Conservation (phyloP, 164 flowering plant genomes). For the Macadamia integrifolia region DNA sequence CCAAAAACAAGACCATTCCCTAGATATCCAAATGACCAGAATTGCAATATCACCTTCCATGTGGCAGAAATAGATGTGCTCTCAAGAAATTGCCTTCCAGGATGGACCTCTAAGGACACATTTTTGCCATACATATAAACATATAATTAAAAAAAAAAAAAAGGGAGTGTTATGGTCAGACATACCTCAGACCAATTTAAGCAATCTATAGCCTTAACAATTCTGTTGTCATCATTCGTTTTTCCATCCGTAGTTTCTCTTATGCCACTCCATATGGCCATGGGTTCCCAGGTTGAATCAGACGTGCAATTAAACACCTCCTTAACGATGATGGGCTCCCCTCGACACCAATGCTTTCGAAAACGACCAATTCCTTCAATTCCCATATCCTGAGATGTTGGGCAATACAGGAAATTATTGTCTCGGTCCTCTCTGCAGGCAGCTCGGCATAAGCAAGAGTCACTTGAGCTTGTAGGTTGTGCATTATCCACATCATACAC, state of each 20-base stretch:
- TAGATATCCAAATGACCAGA: no score
- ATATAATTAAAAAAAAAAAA: no score
- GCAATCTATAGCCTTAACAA: constrained; percentile 78
- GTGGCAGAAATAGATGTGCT: no score
- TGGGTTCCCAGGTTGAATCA: constrained; percentile 73
- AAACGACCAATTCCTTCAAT: constrained; percentile 52
- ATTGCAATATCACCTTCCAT: no score
- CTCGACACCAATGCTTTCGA: constrained; percentile 73
- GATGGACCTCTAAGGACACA: no score
- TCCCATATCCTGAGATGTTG: constrained; percentile 56
- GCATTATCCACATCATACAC: constrained; percentile 28
- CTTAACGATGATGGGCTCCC: constrained; percentile 73
- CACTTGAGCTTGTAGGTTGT: constrained; percentile 16
- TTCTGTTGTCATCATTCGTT: constrained; percentile 45
- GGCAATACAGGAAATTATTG: constrained; percentile 67
- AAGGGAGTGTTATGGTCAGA: neutral
- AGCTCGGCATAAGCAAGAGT: constrained; percentile 30
- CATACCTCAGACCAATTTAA: constrained; percentile 72
- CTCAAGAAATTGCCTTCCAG: no score
- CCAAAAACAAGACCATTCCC: no score
- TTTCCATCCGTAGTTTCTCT: constrained; percentile 62
- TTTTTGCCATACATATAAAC: no score
- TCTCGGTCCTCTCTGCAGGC: constrained; percentile 44
- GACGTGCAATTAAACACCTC: constrained; percentile 51
- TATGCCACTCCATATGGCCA: constrained; percentile 69